phyloP scores from a whole-genome alignment of 345 rosid genomes.

The Moringa oleifera region DNA sequence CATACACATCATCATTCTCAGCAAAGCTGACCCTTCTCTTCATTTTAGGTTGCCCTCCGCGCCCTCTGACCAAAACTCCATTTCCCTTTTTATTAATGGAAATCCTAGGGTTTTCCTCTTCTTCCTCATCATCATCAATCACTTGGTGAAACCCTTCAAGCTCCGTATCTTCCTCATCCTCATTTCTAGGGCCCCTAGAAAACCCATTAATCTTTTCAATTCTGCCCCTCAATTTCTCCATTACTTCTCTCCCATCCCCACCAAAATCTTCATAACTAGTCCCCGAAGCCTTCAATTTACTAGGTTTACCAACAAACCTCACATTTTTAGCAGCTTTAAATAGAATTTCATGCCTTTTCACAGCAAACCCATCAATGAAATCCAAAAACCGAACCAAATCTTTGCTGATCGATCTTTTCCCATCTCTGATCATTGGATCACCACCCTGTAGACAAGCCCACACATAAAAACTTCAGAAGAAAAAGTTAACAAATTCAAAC shows the following conservation, averaged over 20 bases:
- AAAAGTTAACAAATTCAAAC: not conserved
- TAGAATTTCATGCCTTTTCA: slow-evolving; percentile 29
- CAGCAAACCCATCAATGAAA: slow-evolving; percentile 45
- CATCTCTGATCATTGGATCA: slow-evolving; percentile 75
- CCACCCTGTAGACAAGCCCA: slow-evolving; percentile 34
- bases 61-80: slow-evolving; percentile 23
- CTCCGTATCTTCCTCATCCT: slow-evolving; percentile 48
- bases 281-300: slow-evolving; percentile 27
- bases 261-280: slow-evolving; percentile 19
- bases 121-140: slow-evolving; percentile 29
- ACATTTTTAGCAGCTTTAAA: slow-evolving; percentile 30
- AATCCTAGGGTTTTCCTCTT: slow-evolving; percentile 16
- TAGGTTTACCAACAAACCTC: slow-evolving; percentile 22
- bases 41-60: slow-evolving; percentile 27
- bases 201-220: slow-evolving; percentile 37
- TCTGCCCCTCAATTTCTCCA: slow-evolving; percentile 40
- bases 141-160: slow-evolving; percentile 55
- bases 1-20: slow-evolving; percentile 41
- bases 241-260: slow-evolving; percentile 26
- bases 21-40: slow-evolving; percentile 55
- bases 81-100: slow-evolving; percentile 4
- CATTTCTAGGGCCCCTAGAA: slow-evolving; percentile 35
- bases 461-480: not conserved
- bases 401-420: slow-evolving; percentile 63
- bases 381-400: slow-evolving; percentile 60